Percentiles rank a stretch among this genome's conserved stretches.
These are phyloP conservation scores for Pythium dissotocum DNA, from an alignment of 352 stramenopile species.

Conservation along the genomic window DNA sequence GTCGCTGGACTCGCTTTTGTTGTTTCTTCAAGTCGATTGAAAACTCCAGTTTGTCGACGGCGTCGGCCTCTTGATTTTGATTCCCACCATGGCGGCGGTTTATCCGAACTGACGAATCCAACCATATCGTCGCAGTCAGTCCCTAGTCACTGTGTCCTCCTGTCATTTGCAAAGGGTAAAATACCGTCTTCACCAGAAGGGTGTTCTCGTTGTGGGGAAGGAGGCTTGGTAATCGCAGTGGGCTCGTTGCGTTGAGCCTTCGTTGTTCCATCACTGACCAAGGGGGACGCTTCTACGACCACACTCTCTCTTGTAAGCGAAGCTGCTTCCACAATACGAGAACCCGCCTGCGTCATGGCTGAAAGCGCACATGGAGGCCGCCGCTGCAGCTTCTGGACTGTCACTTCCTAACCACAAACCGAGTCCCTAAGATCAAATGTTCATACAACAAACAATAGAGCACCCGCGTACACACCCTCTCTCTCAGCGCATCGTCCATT, in stretches of 20 bases:
- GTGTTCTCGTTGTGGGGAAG: background rate
- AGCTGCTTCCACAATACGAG: background rate
- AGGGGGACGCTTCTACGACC: too few species aligned
- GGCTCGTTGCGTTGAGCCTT: background rate
- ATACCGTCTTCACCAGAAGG: background rate
- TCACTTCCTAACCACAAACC: constrained; percentile 8
- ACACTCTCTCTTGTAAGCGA: background rate
- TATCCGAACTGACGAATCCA: background rate
- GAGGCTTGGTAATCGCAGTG: background rate
- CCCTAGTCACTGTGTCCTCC: too few species aligned
- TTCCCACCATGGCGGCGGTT: constrained; percentile 5
- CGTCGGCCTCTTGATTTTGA: constrained; percentile 17
- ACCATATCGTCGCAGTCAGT: background rate
- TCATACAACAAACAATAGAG: background rate
- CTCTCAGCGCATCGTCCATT: constrained; percentile 38
- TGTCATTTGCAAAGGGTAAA: background rate
- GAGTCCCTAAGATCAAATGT: too few species aligned
- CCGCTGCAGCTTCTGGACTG: constrained; percentile 8
- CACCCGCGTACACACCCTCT: constrained; percentile 13
- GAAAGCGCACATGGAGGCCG: background rate
- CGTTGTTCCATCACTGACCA: background rate
- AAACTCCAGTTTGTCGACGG: constrained; percentile 10
- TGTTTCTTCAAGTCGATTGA: constrained; percentile 32
- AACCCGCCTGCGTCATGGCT: constrained; percentile 14
- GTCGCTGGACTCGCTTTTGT: constrained; percentile 27